Evolutionary conservation across 192 early-diverging fungal genomes (phyloP).

Genomic region (Coemansia sp.): DNA sequence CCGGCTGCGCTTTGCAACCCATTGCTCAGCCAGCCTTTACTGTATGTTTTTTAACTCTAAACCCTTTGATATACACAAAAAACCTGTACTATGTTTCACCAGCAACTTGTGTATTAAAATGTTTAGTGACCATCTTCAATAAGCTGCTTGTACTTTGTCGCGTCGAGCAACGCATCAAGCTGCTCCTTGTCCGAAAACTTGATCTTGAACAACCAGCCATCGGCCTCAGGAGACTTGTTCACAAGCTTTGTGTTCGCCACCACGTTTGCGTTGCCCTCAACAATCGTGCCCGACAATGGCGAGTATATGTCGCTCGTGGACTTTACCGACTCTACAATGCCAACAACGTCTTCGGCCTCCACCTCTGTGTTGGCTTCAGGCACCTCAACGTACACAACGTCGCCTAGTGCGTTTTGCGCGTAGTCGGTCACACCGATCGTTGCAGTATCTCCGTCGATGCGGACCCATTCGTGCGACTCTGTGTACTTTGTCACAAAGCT

Average conservation of each 20-base stretch:
- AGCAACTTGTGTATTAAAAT: background rate
- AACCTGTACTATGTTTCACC: constrained; percentile 5
- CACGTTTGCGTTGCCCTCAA: constrained; percentile 71
- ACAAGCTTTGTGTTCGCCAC: constrained; percentile 70
- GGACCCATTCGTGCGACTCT: constrained; percentile 90
- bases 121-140: constrained; percentile 37
- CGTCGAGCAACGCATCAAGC: constrained; percentile 69
- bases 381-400: constrained; percentile 92
- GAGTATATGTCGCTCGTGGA: constrained; percentile 90
- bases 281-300: constrained; percentile 78
- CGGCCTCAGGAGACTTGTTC: constrained; percentile 68
- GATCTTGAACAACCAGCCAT: constrained; percentile 94
- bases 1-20: too few species aligned
- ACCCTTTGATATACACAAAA: constrained; percentile 1
- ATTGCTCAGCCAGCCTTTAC: background rate
- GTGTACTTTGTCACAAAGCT: constrained; percentile 60
- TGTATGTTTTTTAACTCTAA: constrained; percentile 9
- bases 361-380: constrained; percentile 66
- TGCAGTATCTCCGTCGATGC: constrained; percentile 66
- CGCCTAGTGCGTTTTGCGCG: constrained; percentile 86
- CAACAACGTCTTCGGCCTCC: constrained; percentile 60
- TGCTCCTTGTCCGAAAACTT: constrained; percentile 67
- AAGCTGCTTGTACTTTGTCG: constrained; percentile 63
- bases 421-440: constrained; percentile 92
- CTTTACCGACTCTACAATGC: constrained; percentile 93